Evolutionary conservation across 1,139 yeast genomes (phyloP).

Genomic region (Sugiyamaella grinbergsii): DNA sequence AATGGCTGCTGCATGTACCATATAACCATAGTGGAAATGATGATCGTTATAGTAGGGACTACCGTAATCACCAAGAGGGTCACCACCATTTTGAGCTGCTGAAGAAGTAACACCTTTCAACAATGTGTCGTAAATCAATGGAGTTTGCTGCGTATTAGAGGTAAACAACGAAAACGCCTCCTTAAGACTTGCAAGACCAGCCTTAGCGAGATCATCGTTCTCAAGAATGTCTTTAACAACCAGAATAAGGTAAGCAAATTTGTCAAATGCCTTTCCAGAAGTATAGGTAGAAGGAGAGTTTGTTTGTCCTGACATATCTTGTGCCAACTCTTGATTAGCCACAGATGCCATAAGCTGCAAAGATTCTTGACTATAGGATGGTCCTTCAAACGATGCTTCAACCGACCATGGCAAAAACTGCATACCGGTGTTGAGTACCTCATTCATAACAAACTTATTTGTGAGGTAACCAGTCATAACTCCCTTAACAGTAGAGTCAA

Average conservation of each 20-base stretch:
- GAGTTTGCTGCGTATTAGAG: slow-evolving; percentile 55
- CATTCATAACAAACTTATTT: slow-evolving; percentile 52
- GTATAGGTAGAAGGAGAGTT: slow-evolving; percentile 57
- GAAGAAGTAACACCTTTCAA: slow-evolving; percentile 70
- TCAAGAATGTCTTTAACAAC: slow-evolving; percentile 62
- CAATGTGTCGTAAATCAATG: slow-evolving; percentile 68
- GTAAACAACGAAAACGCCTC: slow-evolving; percentile 55
- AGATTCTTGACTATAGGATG: slow-evolving; percentile 55
- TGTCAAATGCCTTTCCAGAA: slow-evolving; percentile 73
- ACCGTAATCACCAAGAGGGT: slow-evolving; percentile 65
- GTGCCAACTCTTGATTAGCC: slow-evolving; percentile 60
- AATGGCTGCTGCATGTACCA: slow-evolving; percentile 75
- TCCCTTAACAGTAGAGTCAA: slow-evolving; percentile 69
- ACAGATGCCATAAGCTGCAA: slow-evolving; percentile 54
- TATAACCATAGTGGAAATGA: slow-evolving; percentile 81
- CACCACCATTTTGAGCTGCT: slow-evolving; percentile 52
- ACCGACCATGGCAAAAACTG: slow-evolving; percentile 64
- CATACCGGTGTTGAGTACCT: slow-evolving; percentile 52
- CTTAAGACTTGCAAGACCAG: slow-evolving; percentile 54
- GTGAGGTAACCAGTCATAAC: slow-evolving; percentile 62
- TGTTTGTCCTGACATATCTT: slow-evolving; percentile 57
- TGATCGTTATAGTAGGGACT: slow-evolving; percentile 74
- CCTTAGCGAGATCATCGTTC: slow-evolving; percentile 53
- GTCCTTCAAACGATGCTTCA: slow-evolving; percentile 38
- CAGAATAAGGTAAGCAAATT: slow-evolving; percentile 69